These are phyloP conservation scores for Globisporangium viniferum DNA, from an alignment of 352 stramenopile genomes.

Conservation along the genomic window DNA sequence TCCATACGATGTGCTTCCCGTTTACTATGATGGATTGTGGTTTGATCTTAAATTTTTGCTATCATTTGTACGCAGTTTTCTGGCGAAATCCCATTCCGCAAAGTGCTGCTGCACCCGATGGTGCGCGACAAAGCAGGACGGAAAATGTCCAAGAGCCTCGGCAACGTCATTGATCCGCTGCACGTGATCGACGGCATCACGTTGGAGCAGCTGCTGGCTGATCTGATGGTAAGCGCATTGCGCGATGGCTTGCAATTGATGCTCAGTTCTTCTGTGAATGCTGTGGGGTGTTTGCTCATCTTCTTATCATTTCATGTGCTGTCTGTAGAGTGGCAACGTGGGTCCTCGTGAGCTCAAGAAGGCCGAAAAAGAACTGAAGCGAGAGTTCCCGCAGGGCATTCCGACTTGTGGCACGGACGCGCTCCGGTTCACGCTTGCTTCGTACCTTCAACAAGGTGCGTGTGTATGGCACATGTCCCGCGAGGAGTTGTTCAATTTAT, in stretches of 20 bases:
- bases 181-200: slow-evolving; percentile 97
- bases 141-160: slow-evolving; percentile 99
- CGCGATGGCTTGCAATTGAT: not conserved
- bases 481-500: too few relatives aligned
- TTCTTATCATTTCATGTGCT: not conserved
- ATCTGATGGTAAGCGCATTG: slow-evolving; percentile 73
- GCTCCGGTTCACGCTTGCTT: slow-evolving; percentile 96
- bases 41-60: not conserved
- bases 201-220: slow-evolving; percentile 90
- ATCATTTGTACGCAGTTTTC: slow-evolving; percentile 57
- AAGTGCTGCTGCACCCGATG: slow-evolving; percentile 99
- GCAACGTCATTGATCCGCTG: slow-evolving; percentile 99
- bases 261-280: not conserved
- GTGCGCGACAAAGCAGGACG: slow-evolving; percentile 98
- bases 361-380: slow-evolving; percentile 94
- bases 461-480: not conserved
- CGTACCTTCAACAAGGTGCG: slow-evolving; percentile 88
- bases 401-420: slow-evolving; percentile 97
- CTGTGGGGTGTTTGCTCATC: not conserved
- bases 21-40: not conserved
- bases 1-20: not conserved
- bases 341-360: slow-evolving; percentile 91
- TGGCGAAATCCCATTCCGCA: slow-evolving; percentile 96
- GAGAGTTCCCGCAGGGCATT: slow-evolving; percentile 98
- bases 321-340: slow-evolving; percentile 55